Percentiles rank a stretch among this genome's conserved stretches.
These are phyloP conservation scores for Arachnomyces sp. DNA, from an alignment of 2,329 filamentous ascomycete genomes.

Conservation along the genomic window DNA sequence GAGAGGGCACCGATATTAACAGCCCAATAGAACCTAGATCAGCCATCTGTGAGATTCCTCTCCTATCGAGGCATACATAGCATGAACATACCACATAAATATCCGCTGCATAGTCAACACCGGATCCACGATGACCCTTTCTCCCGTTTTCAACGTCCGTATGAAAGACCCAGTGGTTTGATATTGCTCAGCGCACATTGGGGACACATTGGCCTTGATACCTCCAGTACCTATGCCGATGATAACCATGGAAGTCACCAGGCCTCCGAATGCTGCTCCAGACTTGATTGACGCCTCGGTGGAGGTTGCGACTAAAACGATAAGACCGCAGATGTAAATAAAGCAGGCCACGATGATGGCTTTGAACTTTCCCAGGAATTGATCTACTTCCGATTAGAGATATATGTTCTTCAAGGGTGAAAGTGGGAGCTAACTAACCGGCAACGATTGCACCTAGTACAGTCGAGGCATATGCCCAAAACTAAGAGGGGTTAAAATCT, in stretches of 20 bases:
- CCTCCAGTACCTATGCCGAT: constrained; percentile 54
- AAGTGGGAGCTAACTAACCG: constrained; percentile 13
- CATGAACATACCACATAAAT: constrained; percentile 7
- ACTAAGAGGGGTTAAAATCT: constrained; percentile 23
- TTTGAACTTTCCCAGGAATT: constrained; percentile 45
- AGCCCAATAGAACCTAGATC: constrained; percentile 51
- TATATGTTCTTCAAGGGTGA: no score
- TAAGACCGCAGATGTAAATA: constrained; percentile 45
- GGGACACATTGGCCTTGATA: constrained; percentile 52
- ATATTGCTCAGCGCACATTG: constrained; percentile 52
- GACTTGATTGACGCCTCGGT: constrained; percentile 36
- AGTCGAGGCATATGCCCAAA: constrained; percentile 41
- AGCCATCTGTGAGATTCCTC: constrained; percentile 51
- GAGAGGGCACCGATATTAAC: constrained; percentile 59
- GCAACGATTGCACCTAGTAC: constrained; percentile 42
- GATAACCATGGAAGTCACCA: constrained; percentile 44
- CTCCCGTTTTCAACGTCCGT: constrained; percentile 21
- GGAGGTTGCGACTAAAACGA: constrained; percentile 42
- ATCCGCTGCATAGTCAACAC: constrained; percentile 7
- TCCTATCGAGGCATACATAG: constrained; percentile 19
- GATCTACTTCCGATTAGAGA: constrained; percentile 24
- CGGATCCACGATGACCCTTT: constrained; percentile 3
- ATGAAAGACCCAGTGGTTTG: constrained; percentile 12
- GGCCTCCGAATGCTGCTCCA: constrained; percentile 35
- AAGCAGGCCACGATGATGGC: constrained; percentile 41